Evolutionary conservation across 2,329 filamentous ascomycete genomes (phyloP), one percentile per base, ranked within the genome.

Genomic region (Penicillium paneum): DNA sequence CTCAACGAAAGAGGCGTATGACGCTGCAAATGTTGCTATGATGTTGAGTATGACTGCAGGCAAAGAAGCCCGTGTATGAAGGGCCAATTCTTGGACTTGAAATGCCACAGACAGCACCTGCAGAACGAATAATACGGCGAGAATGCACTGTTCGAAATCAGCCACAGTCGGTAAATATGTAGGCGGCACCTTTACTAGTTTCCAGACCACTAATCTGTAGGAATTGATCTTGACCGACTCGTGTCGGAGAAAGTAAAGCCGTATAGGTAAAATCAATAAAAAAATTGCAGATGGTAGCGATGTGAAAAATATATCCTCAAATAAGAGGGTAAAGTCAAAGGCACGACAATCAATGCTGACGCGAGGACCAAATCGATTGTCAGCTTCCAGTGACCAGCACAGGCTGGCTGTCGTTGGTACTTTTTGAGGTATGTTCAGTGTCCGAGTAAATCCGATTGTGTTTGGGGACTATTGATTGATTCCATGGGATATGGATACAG

Each of bases 271-370:
- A 21, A 48, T 3, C 12, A 48, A 11, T 17, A 48, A 39, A n/a
- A 48, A 21, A n/a, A 24, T 3, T 13, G 45, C 32, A 5, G 45
- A 24, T 10, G 45, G 45, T 3, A 48, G n/a, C 24, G 21, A 21
- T 1, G 11, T 39, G 45, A 48, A 48, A 17, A 48, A 48, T n/a
- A 39, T 39, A 21, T 48, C 45, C 11, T 48, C 45, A 19, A 48
- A 48, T 29, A 48, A 39, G n/a, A 48, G 24, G 0, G 45, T 48
- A 31, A 48, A 48, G 34, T 48, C 45, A 48, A 48, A 48, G 15
- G 24, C n/a, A 39, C 45, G 45, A 39, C 45, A 48, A 39, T 39
- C 35, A 13, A 26, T 26, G 35, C 21, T 28, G 45, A 48, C 21
- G 3, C 45, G 45, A 48, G 45, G 45, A 26, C 45, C 45, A 5